Percentiles rank a stretch among this genome's conserved stretches.
Conservation (phyloP, 208 protist species). For the Trypanosoma conorhini region DNA sequence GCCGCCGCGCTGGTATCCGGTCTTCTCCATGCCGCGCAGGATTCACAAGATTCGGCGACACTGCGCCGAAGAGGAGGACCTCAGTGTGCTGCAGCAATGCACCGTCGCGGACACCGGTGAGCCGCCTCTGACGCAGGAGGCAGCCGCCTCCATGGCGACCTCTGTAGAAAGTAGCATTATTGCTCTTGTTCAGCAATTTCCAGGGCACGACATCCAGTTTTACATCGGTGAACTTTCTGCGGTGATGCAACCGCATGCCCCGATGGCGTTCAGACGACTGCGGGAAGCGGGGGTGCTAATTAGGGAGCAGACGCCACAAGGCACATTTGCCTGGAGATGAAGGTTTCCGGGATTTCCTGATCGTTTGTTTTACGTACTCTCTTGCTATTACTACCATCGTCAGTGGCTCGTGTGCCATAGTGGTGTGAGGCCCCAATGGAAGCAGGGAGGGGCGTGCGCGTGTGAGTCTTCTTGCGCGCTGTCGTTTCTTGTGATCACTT, state of each 20-base stretch:
- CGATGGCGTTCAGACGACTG: conserved; percentile 68
- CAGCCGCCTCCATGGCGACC: conserved; percentile 12
- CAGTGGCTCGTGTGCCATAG: not conserved
- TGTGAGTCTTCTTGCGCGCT: conserved; percentile 7
- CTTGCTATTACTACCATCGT: not conserved
- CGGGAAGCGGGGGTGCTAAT: conserved; percentile 60
- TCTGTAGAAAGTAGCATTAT: conserved; percentile 53
- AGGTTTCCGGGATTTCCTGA: not conserved
- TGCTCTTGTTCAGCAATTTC: conserved; percentile 43
- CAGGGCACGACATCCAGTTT: conserved; percentile 68
- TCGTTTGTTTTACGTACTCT: not conserved
- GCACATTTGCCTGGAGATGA: conserved; percentile 79
- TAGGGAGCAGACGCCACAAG: conserved; percentile 48
- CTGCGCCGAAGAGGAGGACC: conserved; percentile 73
- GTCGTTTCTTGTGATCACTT: conserved; percentile 5
- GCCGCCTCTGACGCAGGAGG: conserved; percentile 12
- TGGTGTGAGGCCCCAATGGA: not conserved
- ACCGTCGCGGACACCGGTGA: not conserved
- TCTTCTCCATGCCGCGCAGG: conserved; percentile 50
- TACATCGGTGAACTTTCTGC: conserved; percentile 65
- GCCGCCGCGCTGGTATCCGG: conserved; percentile 69
- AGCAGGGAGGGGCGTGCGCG: not conserved
- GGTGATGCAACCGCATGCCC: conserved; percentile 39
- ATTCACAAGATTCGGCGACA: conserved; percentile 58
- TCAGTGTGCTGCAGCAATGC: conserved; percentile 53